Evolutionary conservation across 106 monocot genomes (phyloP).

Genomic region (Cymbidium sinense): DNA sequence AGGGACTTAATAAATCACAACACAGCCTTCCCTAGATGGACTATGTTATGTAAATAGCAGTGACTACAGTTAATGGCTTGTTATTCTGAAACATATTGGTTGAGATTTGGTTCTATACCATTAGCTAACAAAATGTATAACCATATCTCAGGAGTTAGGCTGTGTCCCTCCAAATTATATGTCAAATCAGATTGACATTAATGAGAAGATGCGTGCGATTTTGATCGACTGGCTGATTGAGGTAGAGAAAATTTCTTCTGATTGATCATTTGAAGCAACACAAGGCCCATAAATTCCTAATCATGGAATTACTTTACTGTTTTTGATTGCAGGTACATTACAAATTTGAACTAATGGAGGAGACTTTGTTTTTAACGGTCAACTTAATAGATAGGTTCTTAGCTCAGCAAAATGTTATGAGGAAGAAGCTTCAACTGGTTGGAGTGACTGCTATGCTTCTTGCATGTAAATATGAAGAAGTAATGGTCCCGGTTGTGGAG

Average conservation of each 20-base stretch:
- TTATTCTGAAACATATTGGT: not conserved
- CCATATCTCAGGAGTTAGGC: constrained; percentile 26
- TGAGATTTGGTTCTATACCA: not conserved
- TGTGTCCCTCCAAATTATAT: constrained; percentile 75
- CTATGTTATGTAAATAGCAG: no score
- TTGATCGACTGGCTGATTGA: constrained; percentile 96
- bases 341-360: constrained; percentile 94
- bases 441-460: constrained; percentile 95
- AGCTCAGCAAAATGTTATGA: constrained; percentile 44
- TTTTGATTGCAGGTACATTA: constrained; percentile 67
- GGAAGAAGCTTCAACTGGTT: constrained; percentile 92
- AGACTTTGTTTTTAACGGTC: constrained; percentile 83
- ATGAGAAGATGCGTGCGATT: constrained; percentile 87
- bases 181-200: constrained; percentile 80
- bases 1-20: not conserved
- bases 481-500: constrained; percentile 82
- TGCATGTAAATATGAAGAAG: constrained; percentile 96
- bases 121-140: not conserved
- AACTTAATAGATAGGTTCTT: constrained; percentile 92
- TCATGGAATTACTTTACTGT: not conserved
- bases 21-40: not conserved
- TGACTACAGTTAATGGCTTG: no score
- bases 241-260: constrained; percentile 21
- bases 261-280: not conserved
- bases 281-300: not conserved